phyloP scores from a whole-genome alignment of 805 yeast species.

The Spathaspora hagerdaliae region DNA sequence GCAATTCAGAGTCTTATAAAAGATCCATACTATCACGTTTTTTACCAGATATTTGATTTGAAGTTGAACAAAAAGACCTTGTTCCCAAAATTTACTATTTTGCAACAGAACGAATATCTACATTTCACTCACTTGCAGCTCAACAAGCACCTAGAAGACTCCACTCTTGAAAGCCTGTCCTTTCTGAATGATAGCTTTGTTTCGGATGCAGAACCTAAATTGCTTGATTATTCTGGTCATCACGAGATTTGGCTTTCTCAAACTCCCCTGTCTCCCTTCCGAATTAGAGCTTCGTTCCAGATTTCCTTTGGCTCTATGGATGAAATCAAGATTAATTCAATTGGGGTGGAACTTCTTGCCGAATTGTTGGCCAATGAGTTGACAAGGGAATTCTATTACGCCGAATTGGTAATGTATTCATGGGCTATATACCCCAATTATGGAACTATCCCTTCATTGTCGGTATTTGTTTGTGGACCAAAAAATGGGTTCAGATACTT shows the following conservation, averaged over 20 bases:
- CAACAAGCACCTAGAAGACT: slow-evolving; percentile 15
- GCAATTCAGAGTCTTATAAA: slow-evolving; percentile 2
- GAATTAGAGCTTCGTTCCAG: slow-evolving; percentile 44
- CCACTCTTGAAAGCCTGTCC: slow-evolving; percentile 10
- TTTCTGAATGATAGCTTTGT: neutral
- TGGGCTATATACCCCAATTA: slow-evolving; percentile 56
- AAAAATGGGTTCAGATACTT: slow-evolving; percentile 32
- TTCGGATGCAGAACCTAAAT: slow-evolving; percentile 18
- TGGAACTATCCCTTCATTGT: slow-evolving; percentile 51
- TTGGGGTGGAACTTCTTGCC: slow-evolving; percentile 51
- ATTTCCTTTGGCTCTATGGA: slow-evolving; percentile 26
- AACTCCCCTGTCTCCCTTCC: slow-evolving; percentile 17
- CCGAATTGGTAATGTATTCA: slow-evolving; percentile 50
- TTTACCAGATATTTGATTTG: slow-evolving; percentile 20
- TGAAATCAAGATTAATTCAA: slow-evolving; percentile 35
- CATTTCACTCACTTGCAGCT: slow-evolving; percentile 26
- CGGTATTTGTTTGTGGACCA: slow-evolving; percentile 55
- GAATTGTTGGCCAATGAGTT: slow-evolving; percentile 43
- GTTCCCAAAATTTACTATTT: slow-evolving; percentile 11
- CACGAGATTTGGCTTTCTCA: slow-evolving; percentile 52
- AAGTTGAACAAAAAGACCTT: neutral
- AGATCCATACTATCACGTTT: slow-evolving; percentile 46
- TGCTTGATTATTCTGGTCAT: slow-evolving; percentile 26
- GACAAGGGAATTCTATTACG: slow-evolving; percentile 44
- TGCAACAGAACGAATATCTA: slow-evolving; percentile 33